Percentiles rank a stretch among this genome's conserved stretches.
These are phyloP conservation scores for Tylopilus subfusipes DNA, from an alignment of 768 basidiomycete genomes.

Conservation along the genomic window DNA sequence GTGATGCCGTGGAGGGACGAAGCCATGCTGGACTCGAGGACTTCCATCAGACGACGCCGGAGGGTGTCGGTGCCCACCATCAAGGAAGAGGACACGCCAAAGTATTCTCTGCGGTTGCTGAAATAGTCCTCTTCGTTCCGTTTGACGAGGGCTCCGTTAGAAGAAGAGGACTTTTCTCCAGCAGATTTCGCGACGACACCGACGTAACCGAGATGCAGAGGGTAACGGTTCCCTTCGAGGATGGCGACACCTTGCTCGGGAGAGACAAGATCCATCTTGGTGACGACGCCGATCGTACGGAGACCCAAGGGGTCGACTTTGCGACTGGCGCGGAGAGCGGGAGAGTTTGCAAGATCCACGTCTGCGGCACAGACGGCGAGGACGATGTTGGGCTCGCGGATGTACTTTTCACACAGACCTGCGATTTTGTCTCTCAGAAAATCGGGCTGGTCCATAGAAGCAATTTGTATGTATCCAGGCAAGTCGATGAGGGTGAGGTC, in stretches of 20 bases:
- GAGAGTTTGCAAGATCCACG: constrained; percentile 97
- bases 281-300: constrained; percentile 95
- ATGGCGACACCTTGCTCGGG: constrained; percentile 80
- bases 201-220: constrained; percentile 95
- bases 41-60: constrained; percentile 89
- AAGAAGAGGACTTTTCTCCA: constrained; percentile 49
- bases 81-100: constrained; percentile 57
- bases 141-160: constrained; percentile 46
- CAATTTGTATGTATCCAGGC: constrained; percentile 95
- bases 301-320: constrained; percentile 93
- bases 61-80: constrained; percentile 93
- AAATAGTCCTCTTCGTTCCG: constrained; percentile 70
- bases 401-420: constrained; percentile 89
- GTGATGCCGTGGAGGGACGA: constrained; percentile 93
- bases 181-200: constrained; percentile 89
- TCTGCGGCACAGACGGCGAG: constrained; percentile 99
- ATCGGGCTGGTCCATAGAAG: constrained; percentile 95
- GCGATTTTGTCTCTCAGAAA: constrained; percentile 91
- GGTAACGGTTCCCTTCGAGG: constrained; percentile 87
- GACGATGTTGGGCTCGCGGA: constrained; percentile 99
- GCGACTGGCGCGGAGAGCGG: constrained; percentile 88
- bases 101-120: constrained; percentile 55
- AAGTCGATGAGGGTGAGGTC: constrained; percentile 97
- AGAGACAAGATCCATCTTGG: constrained; percentile 97
- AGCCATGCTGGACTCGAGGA: constrained; percentile 96